Percentiles rank a stretch among this genome's conserved stretches.
phyloP scores from a whole-genome alignment of 495 filamentous ascomycete species.

The Neurospora pannonica region DNA sequence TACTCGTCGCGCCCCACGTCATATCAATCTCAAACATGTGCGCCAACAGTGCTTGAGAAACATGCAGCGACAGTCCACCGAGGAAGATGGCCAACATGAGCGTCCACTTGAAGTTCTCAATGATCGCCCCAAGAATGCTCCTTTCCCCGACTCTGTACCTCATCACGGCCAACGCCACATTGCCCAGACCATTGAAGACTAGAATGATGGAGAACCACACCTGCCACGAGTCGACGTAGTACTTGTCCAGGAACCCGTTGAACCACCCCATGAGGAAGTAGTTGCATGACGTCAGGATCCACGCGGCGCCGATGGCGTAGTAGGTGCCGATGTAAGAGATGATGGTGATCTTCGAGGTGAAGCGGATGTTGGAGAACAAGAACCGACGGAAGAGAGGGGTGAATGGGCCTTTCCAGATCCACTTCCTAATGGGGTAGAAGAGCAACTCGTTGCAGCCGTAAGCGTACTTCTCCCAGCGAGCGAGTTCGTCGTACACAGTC shows the following conservation, averaged over 20 bases:
- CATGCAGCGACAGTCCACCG: constrained; percentile 59
- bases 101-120: constrained; percentile 67
- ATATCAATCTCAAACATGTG: constrained; percentile 70
- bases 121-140: constrained; percentile 42
- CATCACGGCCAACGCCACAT: constrained; percentile 55
- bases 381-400: constrained; percentile 66
- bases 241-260: constrained; percentile 63
- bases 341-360: constrained; percentile 72
- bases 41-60: constrained; percentile 55
- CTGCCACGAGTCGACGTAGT: constrained; percentile 68
- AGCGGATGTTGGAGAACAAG: constrained; percentile 60
- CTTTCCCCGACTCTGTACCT: constrained; percentile 57
- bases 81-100: constrained; percentile 61
- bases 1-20: constrained; percentile 62
- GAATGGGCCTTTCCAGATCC: constrained; percentile 58
- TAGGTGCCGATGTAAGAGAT: constrained; percentile 83
- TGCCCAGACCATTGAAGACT: constrained; percentile 62
- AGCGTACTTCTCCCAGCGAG: constrained; percentile 79
- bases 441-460: constrained; percentile 81
- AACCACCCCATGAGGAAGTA: constrained; percentile 74
- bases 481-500: constrained; percentile 76
- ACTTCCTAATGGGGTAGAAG: constrained; percentile 62
- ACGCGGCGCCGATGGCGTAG: constrained; percentile 71
- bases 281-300: constrained; percentile 68
- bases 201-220: constrained; percentile 67